Evolutionary conservation across 176 grass and related monocot species (phyloP), one percentile per base, ranked within the genome.

Genomic region (Rhynchospora tenuis): DNA sequence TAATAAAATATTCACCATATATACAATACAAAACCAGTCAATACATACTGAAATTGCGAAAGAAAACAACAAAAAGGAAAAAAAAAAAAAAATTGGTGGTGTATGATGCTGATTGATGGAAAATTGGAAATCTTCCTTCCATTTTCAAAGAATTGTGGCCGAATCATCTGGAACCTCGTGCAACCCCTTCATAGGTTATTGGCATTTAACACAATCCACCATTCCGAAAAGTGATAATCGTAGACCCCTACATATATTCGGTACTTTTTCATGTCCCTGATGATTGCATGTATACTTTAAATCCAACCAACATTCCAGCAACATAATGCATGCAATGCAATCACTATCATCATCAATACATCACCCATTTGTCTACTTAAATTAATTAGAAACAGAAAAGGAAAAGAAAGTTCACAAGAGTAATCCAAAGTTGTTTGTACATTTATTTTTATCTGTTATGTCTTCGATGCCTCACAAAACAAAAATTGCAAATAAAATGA

Each of bases 171-270:
- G 38, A 70, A 1, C 19, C 4, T 70, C 38, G 0, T 70, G 38
- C 24, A 51, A 56, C 73, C 20, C 17, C 7, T 56, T 11, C 73
- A 3, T 29, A 78, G 73, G 23, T 7, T 38, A 78, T 78, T 55
- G 73, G 22, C 28, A 78, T 56, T 77, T 54, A 26, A 50, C 70
- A 74, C 38, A 74, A 74, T 43, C 38, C 43, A 74, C 70, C 19
- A 74, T 74, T 74, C 70, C 43, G 16, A 78, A 78, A 78, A 78
- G 47, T 28, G 12, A 56, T 38, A 78, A 78, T 43, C 46, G 26
- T 31, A 43, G 66, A 70, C 17, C 16, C 17, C 66, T 70, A 43
- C 4, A 66, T 17, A 33, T 66, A 38, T 66, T 66, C 27, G 4
- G 4, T 16, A 6, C 17, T 19, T 70, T 70, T 42, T 70, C 66